phyloP scores from a whole-genome alignment of 305 asterid species.

The Fraxinus albicans region DNA sequence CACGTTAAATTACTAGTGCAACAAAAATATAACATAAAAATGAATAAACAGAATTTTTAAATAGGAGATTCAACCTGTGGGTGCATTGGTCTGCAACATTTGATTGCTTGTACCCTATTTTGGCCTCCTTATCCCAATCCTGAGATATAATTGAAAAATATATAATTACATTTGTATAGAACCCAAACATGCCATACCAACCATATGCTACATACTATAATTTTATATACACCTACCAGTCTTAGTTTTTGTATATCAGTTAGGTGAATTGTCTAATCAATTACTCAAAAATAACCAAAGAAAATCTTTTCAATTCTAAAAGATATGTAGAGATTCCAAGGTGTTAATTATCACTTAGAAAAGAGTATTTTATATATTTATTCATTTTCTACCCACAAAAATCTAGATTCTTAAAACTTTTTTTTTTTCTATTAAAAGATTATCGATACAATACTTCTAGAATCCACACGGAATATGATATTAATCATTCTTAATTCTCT shows the following conservation, averaged over 20 bases:
- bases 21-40: neutral
- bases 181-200: neutral
- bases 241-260: neutral
- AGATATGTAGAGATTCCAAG: neutral
- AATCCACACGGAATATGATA: neutral
- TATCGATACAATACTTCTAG: neutral
- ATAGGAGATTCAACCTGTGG: slow-evolving; percentile 47
- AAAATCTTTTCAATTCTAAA: neutral
- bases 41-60: neutral
- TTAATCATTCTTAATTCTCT: neutral
- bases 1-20: neutral
- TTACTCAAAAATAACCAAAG: neutral
- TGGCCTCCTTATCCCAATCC: slow-evolving; percentile 70
- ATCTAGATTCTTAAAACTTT: neutral
- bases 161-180: neutral
- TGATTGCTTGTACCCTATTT: slow-evolving; percentile 63
- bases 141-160: slow-evolving; percentile 22
- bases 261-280: neutral
- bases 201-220: neutral
- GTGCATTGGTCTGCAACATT: slow-evolving; percentile 81
- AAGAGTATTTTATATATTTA: neutral
- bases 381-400: neutral
- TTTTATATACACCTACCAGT: neutral
- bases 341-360: neutral
- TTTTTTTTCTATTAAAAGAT: neutral